Base-by-base conservation (phyloP, 148 eudicot species). In the Cornus kousa region DNA sequence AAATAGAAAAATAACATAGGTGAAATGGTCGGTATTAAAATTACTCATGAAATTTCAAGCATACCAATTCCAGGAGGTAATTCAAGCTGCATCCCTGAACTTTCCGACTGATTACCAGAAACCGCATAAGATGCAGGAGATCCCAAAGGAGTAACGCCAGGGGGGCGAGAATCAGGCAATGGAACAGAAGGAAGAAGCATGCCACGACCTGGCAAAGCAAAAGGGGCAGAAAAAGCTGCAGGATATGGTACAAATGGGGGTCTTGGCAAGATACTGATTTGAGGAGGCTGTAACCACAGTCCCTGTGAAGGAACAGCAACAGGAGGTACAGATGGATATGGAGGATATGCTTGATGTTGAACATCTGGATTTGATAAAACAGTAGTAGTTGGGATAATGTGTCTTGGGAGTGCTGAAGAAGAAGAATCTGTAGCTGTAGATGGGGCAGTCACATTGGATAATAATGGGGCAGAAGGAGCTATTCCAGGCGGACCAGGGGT, bases 11-110 rank as follows among this genome's bases (percentile, higher is more conserved):
- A 73, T 60, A 24, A 67, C 20, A 9, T 70, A 67, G 68, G 4
- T 67, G 72, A 37, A 19, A 48, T 32, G 55, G 13, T n/a, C 13
- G n/a, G 17, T 23, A 78, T 2, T 17, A 80, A 59, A 62, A 20
- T 62, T 17, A 62, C 46, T 9, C 55, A 35, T 31, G 12, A 71
- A 77, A 76, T 35, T 70, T 74, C 66, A 69, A 76, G 76, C 80
- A 74, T 85, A 96, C 98, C 95, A 70, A 84, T 88, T 86, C 97
- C 95, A 35, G 98, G 96, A 77, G 90, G 92, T 72, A 91, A 77
- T 74, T 91, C 98, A 77, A 82, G 84, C 78, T 84, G 88, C 80
- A 78, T 69, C 66, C 77, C 88, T 67, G 89, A 71, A 85, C 74
- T 55, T 46, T 85, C 70, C 23, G 72, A 43, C 71, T 84, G 89